Percentiles rank a stretch among this genome's conserved stretches.
Conservation (phyloP, 148 eudicot species). For the Gaultheria prostrata region DNA sequence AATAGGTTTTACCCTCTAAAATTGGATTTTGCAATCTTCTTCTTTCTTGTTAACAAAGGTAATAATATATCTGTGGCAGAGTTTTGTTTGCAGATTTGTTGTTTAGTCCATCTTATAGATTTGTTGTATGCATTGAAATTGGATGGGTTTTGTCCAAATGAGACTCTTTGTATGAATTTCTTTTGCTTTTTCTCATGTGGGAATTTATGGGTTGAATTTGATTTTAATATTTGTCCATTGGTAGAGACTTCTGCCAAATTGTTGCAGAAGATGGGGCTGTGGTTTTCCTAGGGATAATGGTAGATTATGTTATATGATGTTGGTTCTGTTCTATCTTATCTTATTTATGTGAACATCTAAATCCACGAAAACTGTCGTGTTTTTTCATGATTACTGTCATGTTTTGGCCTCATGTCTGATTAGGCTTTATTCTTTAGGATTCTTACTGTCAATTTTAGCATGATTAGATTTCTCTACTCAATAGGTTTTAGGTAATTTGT, state of each 20-base stretch:
- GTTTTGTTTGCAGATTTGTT: background rate
- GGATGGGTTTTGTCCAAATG: slow-evolving; percentile 6
- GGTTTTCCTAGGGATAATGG: background rate
- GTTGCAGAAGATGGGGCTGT: background rate
- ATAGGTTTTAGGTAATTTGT: background rate
- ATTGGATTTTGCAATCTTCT: background rate
- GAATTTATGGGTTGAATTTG: slow-evolving; percentile 2
- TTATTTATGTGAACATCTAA: background rate
- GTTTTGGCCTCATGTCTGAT: background rate
- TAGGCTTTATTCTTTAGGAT: background rate
- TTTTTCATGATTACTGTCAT: background rate
- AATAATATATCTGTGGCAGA: background rate
- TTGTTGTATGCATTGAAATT: slow-evolving; percentile 9
- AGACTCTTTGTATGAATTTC: background rate
- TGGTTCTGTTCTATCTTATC: background rate
- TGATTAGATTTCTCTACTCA: background rate
- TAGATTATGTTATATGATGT: background rate
- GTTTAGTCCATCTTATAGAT: background rate
- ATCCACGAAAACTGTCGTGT: background rate
- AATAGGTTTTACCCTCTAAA: background rate
- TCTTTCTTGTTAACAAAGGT: background rate
- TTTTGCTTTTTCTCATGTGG: background rate
- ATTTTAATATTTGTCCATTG: background rate
- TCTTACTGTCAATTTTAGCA: background rate
- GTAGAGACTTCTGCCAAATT: background rate